Evolutionary conservation across 2,329 filamentous ascomycete genomes (phyloP).

Genomic region (Tolypocladium tundrense): DNA sequence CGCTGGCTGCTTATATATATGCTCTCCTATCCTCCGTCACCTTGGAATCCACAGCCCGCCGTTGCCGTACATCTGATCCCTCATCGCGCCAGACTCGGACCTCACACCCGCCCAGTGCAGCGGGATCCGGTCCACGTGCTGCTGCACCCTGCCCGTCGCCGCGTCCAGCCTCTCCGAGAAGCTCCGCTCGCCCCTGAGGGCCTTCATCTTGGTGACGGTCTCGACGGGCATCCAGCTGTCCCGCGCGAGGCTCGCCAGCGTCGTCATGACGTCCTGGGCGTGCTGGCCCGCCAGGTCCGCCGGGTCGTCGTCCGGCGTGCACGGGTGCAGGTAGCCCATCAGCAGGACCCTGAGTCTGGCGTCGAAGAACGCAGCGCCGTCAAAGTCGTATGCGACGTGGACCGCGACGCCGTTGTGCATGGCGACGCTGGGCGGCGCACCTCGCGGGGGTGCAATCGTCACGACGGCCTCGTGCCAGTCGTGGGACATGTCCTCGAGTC

Average conservation of each 20-base stretch:
- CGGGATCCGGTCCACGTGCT: constrained; percentile 46
- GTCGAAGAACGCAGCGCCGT: constrained; percentile 28
- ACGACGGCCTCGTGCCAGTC: constrained; percentile 53
- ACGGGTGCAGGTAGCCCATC: constrained; percentile 47
- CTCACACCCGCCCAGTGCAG: constrained; percentile 49
- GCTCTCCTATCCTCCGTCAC: not conserved
- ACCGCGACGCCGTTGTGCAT: constrained; percentile 40
- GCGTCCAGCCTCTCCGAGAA: constrained; percentile 36
- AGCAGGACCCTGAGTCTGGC: constrained; percentile 41
- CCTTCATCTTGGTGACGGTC: constrained; percentile 26
- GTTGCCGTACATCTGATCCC: constrained; percentile 37
- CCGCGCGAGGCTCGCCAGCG: constrained; percentile 35
- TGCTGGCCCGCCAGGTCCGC: constrained; percentile 19
- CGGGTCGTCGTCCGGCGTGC: constrained; percentile 7
- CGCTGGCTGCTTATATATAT: too few species aligned
- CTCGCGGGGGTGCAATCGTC: constrained; percentile 40
- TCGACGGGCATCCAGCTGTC: constrained; percentile 32
- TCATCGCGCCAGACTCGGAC: constrained; percentile 32
- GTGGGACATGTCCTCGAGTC: constrained; percentile 19
- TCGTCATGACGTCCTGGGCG: constrained; percentile 29
- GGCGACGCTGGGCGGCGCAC: constrained; percentile 33
- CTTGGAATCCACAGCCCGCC: constrained; percentile 37
- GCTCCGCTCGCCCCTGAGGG: constrained; percentile 29
- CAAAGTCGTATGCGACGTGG: constrained; percentile 43
- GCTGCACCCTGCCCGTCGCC: constrained; percentile 38